These are phyloP conservation scores for Beauveria sp. DNA, from an alignment of 2,329 filamentous ascomycete genomes.

Conservation along the genomic window DNA sequence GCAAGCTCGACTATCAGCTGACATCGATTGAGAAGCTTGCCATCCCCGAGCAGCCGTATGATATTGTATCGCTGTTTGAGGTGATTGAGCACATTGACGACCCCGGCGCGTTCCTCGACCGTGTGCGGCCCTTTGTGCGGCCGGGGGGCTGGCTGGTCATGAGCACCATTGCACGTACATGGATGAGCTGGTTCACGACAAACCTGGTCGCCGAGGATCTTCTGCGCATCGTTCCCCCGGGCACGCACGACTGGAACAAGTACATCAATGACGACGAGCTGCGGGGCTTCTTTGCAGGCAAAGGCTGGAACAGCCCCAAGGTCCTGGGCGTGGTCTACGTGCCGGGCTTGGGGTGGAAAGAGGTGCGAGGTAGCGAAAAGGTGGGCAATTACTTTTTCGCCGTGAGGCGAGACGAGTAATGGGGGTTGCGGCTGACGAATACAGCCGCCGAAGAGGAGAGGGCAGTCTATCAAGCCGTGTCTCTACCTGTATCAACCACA, in stretches of 20 bases:
- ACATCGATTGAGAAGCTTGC: conserved; percentile 66
- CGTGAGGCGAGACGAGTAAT: conserved; percentile 43
- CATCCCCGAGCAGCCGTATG: conserved; percentile 47
- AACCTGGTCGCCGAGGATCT: conserved; percentile 88
- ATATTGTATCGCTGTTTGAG: conserved; percentile 84
- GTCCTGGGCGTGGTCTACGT: conserved; percentile 84
- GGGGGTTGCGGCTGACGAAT: neutral
- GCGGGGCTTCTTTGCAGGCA: conserved; percentile 43
- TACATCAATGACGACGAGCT: conserved; percentile 87
- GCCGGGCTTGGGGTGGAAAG: conserved; percentile 82
- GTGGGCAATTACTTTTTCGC: conserved; percentile 96
- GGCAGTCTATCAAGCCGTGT: too few relatives aligned
- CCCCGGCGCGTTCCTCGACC: conserved; percentile 65
- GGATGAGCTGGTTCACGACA: conserved; percentile 84
- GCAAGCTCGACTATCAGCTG: conserved; percentile 65
- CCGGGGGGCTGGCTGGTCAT: conserved; percentile 91
- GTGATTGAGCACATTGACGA: conserved; percentile 87
- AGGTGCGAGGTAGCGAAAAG: conserved; percentile 71
- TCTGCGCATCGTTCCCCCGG: conserved; percentile 76
- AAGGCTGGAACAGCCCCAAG: conserved; percentile 51
- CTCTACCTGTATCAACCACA: neutral
- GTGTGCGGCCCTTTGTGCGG: conserved; percentile 66
- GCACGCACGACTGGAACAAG: conserved; percentile 94
- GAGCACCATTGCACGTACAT: conserved; percentile 85
- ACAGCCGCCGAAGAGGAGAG: neutral